Base-by-base conservation (phyloP, 176 grass and related monocot species). In the Dactylis glomerata region DNA sequence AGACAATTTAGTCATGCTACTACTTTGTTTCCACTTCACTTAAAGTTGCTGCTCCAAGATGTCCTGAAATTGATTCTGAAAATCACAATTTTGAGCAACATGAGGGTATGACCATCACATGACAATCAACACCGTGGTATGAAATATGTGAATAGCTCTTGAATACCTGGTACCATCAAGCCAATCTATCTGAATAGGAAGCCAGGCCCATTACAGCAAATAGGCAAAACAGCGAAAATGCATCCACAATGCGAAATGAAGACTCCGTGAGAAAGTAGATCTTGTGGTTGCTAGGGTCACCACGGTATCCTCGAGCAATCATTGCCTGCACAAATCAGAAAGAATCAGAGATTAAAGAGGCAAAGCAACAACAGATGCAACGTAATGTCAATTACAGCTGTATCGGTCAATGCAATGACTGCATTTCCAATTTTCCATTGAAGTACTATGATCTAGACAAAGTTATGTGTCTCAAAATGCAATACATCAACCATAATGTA, bases 221-320 rank as follows among this genome's bases (percentile, higher is more conserved):
- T 47, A 95, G 82, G 83, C 89, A 98, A 72, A 95, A 63, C 81
- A 98, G 92, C 52, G 92, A 93, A 42, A 98, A 49, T 34, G 93
- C 74, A 85, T 98, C 96, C 32, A 55, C 65, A 68, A 94, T 55
- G 36, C 92, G 93, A 92, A 95, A 80, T 45, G 93, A 93, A 75
- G 89, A 93, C 73, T 98, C 61, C n/a, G 86, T 42, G 50, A 92
- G 88, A 31, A 98, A 91, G 81, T 95, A 93, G 66, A 98, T 93
- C 68, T 89, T 95, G 73, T 98, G 93, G 61, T 85, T 93, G 72
- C 34, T 85, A 56, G 91, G 71, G 33, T 93, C 86, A 78, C 96
- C 96, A n/a, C 89, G 75, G 86, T 95, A 98, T 79, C 96, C 96
- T 83, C 96, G 89, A 82, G 91, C 92, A 81, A 98, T 75, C 96